These are phyloP conservation scores for Orbilia blumenaviensis DNA, from an alignment of 2,329 filamentous ascomycete genomes.

Conservation along the genomic window DNA sequence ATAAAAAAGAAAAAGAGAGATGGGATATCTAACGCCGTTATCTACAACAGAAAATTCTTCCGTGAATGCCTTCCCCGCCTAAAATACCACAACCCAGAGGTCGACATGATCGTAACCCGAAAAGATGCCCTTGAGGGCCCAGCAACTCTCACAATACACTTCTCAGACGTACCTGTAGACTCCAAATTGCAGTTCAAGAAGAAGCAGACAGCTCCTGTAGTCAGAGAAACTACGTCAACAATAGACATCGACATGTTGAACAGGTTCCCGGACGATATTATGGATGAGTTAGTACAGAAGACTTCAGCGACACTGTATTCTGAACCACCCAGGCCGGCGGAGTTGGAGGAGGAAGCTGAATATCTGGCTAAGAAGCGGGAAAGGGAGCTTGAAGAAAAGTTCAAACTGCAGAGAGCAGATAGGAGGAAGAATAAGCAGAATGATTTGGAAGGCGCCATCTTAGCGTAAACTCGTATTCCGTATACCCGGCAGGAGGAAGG, in stretches of 20 bases:
- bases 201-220: slow-evolving; percentile 14
- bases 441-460: neutral
- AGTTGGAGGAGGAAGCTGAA: slow-evolving; percentile 33
- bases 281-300: slow-evolving; percentile 43
- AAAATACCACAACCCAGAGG: slow-evolving; percentile 81
- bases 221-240: slow-evolving; percentile 30
- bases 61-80: slow-evolving; percentile 80
- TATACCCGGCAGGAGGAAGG: neutral
- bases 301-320: slow-evolving; percentile 50
- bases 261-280: slow-evolving; percentile 33
- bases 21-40: neutral
- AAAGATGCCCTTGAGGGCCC: slow-evolving; percentile 7
- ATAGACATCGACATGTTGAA: slow-evolving; percentile 44
- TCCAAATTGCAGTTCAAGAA: slow-evolving; percentile 36
- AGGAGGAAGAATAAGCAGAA: neutral
- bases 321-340: slow-evolving; percentile 42
- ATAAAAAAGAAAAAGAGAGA: neutral
- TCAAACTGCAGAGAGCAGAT: slow-evolving; percentile 17
- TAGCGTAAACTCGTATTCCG: neutral
- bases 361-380: slow-evolving; percentile 44
- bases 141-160: slow-evolving; percentile 45
- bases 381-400: slow-evolving; percentile 43
- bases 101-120: slow-evolving; percentile 43
- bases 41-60: slow-evolving; percentile 77
- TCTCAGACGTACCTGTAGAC: slow-evolving; percentile 24